These are phyloP conservation scores for Diaporthe velutina DNA, from an alignment of 2,329 filamentous ascomycete genomes.

Conservation along the genomic window DNA sequence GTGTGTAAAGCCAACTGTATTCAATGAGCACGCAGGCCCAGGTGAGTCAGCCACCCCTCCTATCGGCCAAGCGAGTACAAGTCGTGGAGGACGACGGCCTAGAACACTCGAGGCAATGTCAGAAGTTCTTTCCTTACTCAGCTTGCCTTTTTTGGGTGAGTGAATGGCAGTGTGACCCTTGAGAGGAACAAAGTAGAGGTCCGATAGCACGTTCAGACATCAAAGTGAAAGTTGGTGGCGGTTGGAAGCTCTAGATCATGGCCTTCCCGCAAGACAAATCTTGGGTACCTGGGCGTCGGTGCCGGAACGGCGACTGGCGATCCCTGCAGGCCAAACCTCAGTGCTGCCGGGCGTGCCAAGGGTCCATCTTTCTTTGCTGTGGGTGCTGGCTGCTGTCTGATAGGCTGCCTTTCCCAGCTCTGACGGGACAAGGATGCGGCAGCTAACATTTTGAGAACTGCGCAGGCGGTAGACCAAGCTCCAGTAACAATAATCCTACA, in stretches of 20 bases:
- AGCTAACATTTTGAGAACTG: conserved; percentile 30
- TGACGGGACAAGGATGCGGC: conserved; percentile 6
- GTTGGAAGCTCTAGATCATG: neutral
- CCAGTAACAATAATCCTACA: conserved; percentile 1
- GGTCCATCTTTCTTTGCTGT: conserved; percentile 1
- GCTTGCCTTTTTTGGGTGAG: neutral
- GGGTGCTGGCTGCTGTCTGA: conserved; percentile 11
- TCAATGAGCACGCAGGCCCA: neutral
- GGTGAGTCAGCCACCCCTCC: conserved; percentile 24
- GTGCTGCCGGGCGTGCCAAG: neutral
- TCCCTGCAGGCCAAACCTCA: conserved; percentile 21
- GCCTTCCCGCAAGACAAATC: neutral
- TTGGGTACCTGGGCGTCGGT: conserved; percentile 16
- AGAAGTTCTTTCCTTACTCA: neutral
- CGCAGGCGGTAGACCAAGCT: conserved; percentile 1
- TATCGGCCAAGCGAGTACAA: neutral
- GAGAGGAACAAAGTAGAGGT: neutral
- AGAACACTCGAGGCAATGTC: neutral
- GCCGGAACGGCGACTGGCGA: conserved; percentile 28
- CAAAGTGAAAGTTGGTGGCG: neutral
- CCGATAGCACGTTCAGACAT: neutral
- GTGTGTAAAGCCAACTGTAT: neutral
- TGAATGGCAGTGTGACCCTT: neutral
- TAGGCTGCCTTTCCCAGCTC: conserved; percentile 4
- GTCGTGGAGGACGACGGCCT: neutral